Evolutionary conservation across 2,329 filamentous ascomycete species (phyloP), one percentile per base, ranked within the genome.

Genomic region (Aspergillus sp.): DNA sequence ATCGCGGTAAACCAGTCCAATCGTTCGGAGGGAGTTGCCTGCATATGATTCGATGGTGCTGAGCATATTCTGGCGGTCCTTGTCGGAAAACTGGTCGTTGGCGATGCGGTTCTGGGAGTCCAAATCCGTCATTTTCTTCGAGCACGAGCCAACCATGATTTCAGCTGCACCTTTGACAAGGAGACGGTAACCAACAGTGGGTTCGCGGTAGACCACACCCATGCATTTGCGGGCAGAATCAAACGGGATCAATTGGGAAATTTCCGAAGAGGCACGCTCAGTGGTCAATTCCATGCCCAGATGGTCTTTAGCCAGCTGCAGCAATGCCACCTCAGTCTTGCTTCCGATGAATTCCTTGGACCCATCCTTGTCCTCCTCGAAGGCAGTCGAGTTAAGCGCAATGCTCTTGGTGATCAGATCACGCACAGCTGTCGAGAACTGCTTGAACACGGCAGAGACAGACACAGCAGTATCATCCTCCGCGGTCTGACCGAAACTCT

Each of bases 301-400:
- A 59, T 85, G 74, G 44, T 83, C 79, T 43, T 77, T 78, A 12
- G 84, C 85, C 58, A 88, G 80, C 22, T 82, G 79, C n/a, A 90
- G 75, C 48, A 89, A 69, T 2, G 86, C 85, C 4, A 85, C 85
- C 63, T 89, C 86, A 0, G 86, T 89, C 73, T 89, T 89, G 59
- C 84, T 88, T 41, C 86, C 86, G 55, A 89, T 83, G 50, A 86
- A 89, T 1, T 79, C 80, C 54, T 75, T 74, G 45, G 76, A 68
- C 12, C 85, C 83, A 30, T 86, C 79, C n/a, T 82, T 78, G 17
- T 87, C 82, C 41, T 84, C 84, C 62, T 89, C 85, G 51, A 89
- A 89, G 0, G 86, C 86, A 0, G 86, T 90, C 1, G 85, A 88
- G 59, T 74, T 74, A 41, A 74, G 57, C 33, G 68, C 66, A 49